Base-by-base conservation (phyloP, 73 alveolate genomes). In the Durusdinium trenchii region DNA sequence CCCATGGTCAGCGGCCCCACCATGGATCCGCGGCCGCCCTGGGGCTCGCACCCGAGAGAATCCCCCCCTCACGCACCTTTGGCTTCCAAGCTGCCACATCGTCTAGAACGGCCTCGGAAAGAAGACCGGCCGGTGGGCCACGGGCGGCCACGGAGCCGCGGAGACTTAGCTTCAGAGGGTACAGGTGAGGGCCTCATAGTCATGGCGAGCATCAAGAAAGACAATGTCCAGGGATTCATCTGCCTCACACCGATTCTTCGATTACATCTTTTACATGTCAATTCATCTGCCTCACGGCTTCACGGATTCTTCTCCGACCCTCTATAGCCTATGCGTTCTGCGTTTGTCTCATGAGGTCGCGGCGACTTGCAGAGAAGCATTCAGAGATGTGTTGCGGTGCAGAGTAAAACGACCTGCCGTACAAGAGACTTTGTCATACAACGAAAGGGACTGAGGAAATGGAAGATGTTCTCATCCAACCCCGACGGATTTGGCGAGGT, bases 181-280 rank as follows among this genome's bases (percentile, higher is more conserved):
- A 47, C 9, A 0, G 0, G 16, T 20, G 47, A 69, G 48, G 6
- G 84, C 95, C 95, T 89, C 86, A 46, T 57, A 89, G 69, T 89
- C 96, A 47, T 89, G 96, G 50, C 96, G 96, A n/a, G 96, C 96
- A 64, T 89, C 96, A 32, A 89, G 86, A 47, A 89, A 89, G 61
- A 89, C 96, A 38, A 89, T 89, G 96, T 89, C 96, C 96, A 89
- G 47, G 96, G 96, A 62, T 69, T 48, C 96, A 89, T 89, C 96
- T 30, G 85, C 96, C 96, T 89, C 6, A 86, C 40, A 32, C 28
- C 0, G 14, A 46, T 40, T 12, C 91, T n/a, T n/a, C n/a, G n/a
- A n/a, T n/a, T n/a, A n/a, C 3, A 36, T 10, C 76, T n/a, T n/a
- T n/a, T n/a, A n/a, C n/a, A n/a, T n/a, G n/a, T n/a, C n/a, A n/a